A percentile compares a stretch with the other conserved stretches of the same genome.
Conservation (phyloP, 257 asterid genomes). For the Leptodermis oblonga region DNA sequence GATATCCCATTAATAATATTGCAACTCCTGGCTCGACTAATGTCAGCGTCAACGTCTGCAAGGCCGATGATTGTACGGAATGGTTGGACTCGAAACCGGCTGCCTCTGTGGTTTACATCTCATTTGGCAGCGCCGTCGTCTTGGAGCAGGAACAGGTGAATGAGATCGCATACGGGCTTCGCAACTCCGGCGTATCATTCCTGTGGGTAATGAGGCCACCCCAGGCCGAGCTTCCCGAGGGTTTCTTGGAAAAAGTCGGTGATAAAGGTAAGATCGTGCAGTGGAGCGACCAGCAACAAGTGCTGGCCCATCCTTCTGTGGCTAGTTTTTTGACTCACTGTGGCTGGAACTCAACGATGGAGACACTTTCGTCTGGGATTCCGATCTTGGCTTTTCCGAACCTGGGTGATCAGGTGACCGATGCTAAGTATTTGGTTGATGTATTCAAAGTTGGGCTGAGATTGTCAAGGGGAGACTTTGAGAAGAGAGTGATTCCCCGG, state of each 20-base stretch:
- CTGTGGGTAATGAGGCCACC: slow-evolving; percentile 69
- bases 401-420: slow-evolving; percentile 91
- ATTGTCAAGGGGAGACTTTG: slow-evolving; percentile 66
- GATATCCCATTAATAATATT: background rate
- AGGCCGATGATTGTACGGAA: slow-evolving; percentile 40
- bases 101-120: slow-evolving; percentile 67
- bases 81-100: slow-evolving; percentile 57
- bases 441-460: slow-evolving; percentile 29
- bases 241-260: slow-evolving; percentile 47
- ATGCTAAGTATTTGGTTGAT: slow-evolving; percentile 41
- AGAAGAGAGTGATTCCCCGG: slow-evolving; percentile 39
- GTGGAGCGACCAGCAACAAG: slow-evolving; percentile 81
- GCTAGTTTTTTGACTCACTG: slow-evolving; percentile 26
- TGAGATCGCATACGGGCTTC: slow-evolving; percentile 63
- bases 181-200: slow-evolving; percentile 44
- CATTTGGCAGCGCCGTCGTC: slow-evolving; percentile 68
- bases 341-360: slow-evolving; percentile 44
- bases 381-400: slow-evolving; percentile 74
- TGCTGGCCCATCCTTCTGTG: slow-evolving; percentile 26
- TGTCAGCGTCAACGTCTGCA: slow-evolving; percentile 39
- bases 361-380: slow-evolving; percentile 65
- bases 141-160: slow-evolving; percentile 60
- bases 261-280: slow-evolving; percentile 53
- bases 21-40: background rate
- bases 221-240: slow-evolving; percentile 25